Percentiles rank a stretch among this genome's conserved stretches.
Conservation (phyloP, 1,284 basidiomycete genomes). For the Marasmius sp. region DNA sequence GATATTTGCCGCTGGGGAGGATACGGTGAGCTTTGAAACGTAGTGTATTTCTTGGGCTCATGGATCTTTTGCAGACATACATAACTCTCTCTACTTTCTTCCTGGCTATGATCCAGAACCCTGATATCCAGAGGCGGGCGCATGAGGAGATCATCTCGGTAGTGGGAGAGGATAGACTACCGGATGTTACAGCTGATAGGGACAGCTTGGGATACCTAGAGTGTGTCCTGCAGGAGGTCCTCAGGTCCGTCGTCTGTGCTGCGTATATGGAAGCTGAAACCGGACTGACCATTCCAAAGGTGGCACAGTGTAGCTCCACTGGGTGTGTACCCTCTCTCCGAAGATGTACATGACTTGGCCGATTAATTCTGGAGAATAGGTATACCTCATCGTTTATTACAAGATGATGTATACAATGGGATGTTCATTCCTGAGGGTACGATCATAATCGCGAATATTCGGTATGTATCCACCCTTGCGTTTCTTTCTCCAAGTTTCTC, state of each 20-base stretch:
- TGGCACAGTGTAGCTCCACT: not conserved
- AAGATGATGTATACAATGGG: constrained; percentile 13
- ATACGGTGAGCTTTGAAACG: not conserved
- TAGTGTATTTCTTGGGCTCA: not conserved
- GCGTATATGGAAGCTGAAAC: not conserved
- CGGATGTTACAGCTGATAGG: constrained; percentile 10
- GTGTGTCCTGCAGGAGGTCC: constrained; percentile 12
- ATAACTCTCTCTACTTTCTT: constrained; percentile 46
- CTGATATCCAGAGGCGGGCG: constrained; percentile 32
- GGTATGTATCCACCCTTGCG: not conserved
- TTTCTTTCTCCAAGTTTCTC: too few species aligned
- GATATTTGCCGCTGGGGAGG: not conserved
- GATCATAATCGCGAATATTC: constrained; percentile 9
- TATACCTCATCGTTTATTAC: not conserved
- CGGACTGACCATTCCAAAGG: not conserved
- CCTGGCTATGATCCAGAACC: constrained; percentile 48
- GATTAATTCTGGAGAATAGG: not conserved
- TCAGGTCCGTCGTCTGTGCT: constrained; percentile 2
- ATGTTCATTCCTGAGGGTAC: constrained; percentile 17
- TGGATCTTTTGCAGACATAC: constrained; percentile 34
- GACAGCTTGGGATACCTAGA: constrained; percentile 12
- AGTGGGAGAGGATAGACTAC: constrained; percentile 10
- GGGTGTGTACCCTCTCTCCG: not conserved
- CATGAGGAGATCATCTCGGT: constrained; percentile 9
- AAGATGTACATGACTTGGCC: not conserved